Evolutionary conservation across 768 basidiomycete species (phyloP), one percentile per base, ranked within the genome.

Genomic region (Kwoniella heveanensis): DNA sequence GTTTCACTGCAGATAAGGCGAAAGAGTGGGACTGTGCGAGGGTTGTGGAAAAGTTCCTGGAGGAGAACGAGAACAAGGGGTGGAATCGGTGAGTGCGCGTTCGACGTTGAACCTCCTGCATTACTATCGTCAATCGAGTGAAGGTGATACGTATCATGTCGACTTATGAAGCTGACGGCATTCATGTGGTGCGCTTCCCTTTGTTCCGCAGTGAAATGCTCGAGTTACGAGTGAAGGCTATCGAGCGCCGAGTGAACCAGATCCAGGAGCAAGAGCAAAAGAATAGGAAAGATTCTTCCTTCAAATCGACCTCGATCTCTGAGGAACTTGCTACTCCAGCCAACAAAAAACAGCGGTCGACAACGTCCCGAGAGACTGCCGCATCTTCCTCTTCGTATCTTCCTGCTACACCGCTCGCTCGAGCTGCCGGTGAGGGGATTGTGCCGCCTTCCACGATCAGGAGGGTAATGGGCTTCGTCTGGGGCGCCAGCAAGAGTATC

Each of bases 361-460:
- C 36, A 2, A 12, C 24, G 44, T 24, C 8, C 5, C 49, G 13
- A 32, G 32, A 5, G 32, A 37, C 21, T 27, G 54, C 50, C 57
- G 21, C 47, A 24, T 36, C 27, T 6, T 36, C 13, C 27, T 50
- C 24, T 19, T 10, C 46, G 24, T 21, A 10, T 22, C 24, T 44
- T 17, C 39, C 39, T 19, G 9, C 39, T 44, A 44, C 39, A 19
- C 39, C 39, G 15, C 15, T 44, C 15, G 57, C 49, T 25, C 65
- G 15, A 13, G 56, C 53, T 12, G 19, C 7, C 7, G 13, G 32
- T 25, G 26, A 46, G 29, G 6, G 17, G 19, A 10, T 57, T 2
- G 65, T 58, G 17, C 72, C 72, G 5, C 72, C 74, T 19, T 70
- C 70, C 1, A 73, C 74, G 0, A 69, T 76, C 24, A 54, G 68